These are phyloP conservation scores for Fusarium equiseti DNA, from an alignment of 2,329 filamentous ascomycete species.

Conservation along the genomic window DNA sequence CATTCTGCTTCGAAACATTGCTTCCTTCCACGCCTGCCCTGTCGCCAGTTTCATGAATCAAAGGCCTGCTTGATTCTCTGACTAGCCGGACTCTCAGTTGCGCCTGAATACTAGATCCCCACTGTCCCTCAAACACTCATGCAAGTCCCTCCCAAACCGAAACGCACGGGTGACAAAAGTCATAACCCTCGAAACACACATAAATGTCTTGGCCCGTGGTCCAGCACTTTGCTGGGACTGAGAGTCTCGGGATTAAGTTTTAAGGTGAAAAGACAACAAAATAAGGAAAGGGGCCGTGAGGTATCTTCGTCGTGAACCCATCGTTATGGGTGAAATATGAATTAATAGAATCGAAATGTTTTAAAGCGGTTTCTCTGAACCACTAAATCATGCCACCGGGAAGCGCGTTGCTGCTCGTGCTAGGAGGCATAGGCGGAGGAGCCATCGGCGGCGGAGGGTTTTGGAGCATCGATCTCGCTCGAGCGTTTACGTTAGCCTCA, in stretches of 20 bases:
- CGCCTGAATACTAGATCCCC: constrained; percentile 42
- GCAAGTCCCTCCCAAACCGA: constrained; percentile 24
- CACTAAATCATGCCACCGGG: constrained; percentile 62
- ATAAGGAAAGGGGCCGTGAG: constrained; percentile 35
- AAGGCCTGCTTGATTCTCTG: constrained; percentile 52
- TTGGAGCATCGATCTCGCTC: constrained; percentile 46
- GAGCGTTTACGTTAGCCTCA: constrained; percentile 54
- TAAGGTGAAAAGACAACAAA: constrained; percentile 4
- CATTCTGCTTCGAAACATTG: constrained; percentile 41
- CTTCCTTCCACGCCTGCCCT: constrained; percentile 30
- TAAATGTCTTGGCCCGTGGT: constrained; percentile 4
- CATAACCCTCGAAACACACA: constrained; percentile 35
- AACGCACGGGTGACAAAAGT: constrained; percentile 27
- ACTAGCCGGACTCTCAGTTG: constrained; percentile 34
- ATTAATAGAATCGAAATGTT: constrained; percentile 37
- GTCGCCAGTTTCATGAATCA: constrained; percentile 47
- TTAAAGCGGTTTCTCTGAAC: constrained; percentile 12
- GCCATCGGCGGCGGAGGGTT: constrained; percentile 45
- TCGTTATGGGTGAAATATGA: constrained; percentile 22
- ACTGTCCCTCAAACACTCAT: constrained; percentile 26
- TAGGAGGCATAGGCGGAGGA: constrained; percentile 47
- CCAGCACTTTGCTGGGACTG: constrained; percentile 1
- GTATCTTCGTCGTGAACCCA: constrained; percentile 43
- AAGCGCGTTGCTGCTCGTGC: constrained; percentile 49
- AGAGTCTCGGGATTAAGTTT: constrained; percentile 29